Conservation (phyloP, 2,329 filamentous ascomycete genomes). For the Penicillium sp. region DNA sequence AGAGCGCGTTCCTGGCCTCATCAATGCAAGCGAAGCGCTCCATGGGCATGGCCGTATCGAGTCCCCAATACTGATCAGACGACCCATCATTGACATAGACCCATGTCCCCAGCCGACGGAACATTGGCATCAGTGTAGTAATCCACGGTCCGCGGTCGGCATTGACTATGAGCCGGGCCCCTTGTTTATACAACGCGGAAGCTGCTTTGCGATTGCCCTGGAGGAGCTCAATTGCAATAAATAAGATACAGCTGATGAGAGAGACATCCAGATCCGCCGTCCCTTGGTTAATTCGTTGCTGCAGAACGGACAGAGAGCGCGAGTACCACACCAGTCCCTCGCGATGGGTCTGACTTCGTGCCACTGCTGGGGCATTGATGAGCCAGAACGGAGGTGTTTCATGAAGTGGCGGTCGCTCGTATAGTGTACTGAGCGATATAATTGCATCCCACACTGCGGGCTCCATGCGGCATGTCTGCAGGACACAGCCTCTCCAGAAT, state of each 20-base stretch:
- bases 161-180: constrained; percentile 12
- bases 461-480: constrained; percentile 29
- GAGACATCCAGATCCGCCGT: constrained; percentile 16
- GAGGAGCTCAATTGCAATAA: constrained; percentile 24
- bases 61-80: not conserved
- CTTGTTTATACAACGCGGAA: constrained; percentile 13
- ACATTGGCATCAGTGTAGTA: constrained; percentile 15
- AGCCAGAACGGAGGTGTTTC: constrained; percentile 13
- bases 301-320: constrained; percentile 20
- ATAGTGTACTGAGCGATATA: constrained; percentile 31
- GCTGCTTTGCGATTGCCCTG: constrained; percentile 21
- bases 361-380: constrained; percentile 14
- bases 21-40: constrained; percentile 4
- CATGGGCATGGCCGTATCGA: not conserved
- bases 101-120: constrained; percentile 19
- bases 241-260: constrained; percentile 22
- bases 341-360: constrained; percentile 12
- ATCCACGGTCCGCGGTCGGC: not conserved
- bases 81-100: constrained; percentile 9
- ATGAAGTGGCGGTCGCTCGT: constrained; percentile 26
- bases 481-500: constrained; percentile 31
- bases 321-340: constrained; percentile 25
- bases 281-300: constrained; percentile 18
- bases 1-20: constrained; percentile 20
- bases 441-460: constrained; percentile 33